Evolutionary conservation across 768 basidiomycete genomes (phyloP), one percentile per base, ranked within the genome.

Genomic region (Chlorophyllum brunneum): DNA sequence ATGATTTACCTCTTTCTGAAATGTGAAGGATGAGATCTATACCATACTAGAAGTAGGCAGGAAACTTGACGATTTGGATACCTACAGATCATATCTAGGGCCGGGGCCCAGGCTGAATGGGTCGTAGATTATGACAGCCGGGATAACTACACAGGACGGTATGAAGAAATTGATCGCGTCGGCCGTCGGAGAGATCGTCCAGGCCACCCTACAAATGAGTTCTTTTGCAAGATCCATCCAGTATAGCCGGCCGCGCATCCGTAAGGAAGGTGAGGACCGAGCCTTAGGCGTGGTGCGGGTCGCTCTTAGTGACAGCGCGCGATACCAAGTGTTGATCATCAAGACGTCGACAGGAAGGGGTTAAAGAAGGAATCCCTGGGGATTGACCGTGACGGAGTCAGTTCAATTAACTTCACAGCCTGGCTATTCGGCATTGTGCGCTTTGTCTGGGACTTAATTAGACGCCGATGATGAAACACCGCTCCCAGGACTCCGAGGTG

Each of bases 391-490:
- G n/a, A n/a, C n/a, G n/a, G n/a, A n/a, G n/a, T n/a, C n/a, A n/a
- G n/a, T n/a, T n/a, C n/a, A n/a, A n/a, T n/a, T n/a, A n/a, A n/a
- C n/a, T n/a, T n/a, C n/a, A n/a, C n/a, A n/a, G n/a, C n/a, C n/a
- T n/a, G 23, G 23, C 20, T 38, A 26, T 48, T 38, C 38, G 48
- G 54, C 46, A 43, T 37, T 42, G 36, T 30, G 51, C 51, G 26
- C 29, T 39, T 20, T 29, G 27, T 43, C 40, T n/a, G n/a, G n/a
- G 47, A 18, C 26, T 33, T 30, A 23, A 31, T 29, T 40, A 20
- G 48, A 24, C 29, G 48, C 48, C 48, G 48, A 40, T 50, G 48
- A 50, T 50, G 48, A 23, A 30, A 49, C n/a, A 31, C 20, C 5
- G 48, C 37, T 40, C 48, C 27, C 38, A 40, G 38, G 38, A 40